Evolutionary conservation across 352 stramenopile species (phyloP).

Genomic region (Pythium dissimile): DNA sequence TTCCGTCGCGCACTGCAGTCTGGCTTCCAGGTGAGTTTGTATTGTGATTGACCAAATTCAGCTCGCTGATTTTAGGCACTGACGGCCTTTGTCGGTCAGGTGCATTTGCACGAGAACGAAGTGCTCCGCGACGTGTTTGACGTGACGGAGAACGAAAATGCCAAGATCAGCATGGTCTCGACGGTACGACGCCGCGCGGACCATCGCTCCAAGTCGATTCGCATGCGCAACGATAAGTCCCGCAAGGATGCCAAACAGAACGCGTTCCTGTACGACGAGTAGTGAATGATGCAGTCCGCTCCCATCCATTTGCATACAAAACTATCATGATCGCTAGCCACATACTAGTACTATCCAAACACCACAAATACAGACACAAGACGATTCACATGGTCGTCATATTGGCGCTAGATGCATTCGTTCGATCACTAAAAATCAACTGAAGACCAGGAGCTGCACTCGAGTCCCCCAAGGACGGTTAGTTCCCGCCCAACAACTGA

Average conservation of each 20-base stretch:
- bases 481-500: slow-evolving; percentile 61
- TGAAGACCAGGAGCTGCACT: background rate
- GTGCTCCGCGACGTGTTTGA: slow-evolving; percentile 64
- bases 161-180: slow-evolving; percentile 45
- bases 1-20: slow-evolving; percentile 49
- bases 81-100: background rate
- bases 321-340: too few species aligned
- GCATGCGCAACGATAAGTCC: slow-evolving; percentile 53
- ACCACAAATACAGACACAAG: too few species aligned
- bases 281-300: too few species aligned
- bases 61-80: background rate
- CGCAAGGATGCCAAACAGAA: slow-evolving; percentile 55
- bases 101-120: slow-evolving; percentile 52
- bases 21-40: slow-evolving; percentile 45
- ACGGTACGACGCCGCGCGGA: slow-evolving; percentile 45
- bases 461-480: background rate
- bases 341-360: too few species aligned
- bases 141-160: slow-evolving; percentile 41
- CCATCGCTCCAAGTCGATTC: slow-evolving; percentile 43
- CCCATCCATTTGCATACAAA: too few species aligned
- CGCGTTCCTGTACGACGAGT: slow-evolving; percentile 66
- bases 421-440: background rate
- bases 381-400: too few species aligned
- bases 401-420: too few species aligned
- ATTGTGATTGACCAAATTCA: too few species aligned